A percentile compares a stretch with the other conserved stretches of the same genome.
phyloP scores from a whole-genome alignment of 2,329 filamentous ascomycete genomes.

The Paecilomyces formosus region DNA sequence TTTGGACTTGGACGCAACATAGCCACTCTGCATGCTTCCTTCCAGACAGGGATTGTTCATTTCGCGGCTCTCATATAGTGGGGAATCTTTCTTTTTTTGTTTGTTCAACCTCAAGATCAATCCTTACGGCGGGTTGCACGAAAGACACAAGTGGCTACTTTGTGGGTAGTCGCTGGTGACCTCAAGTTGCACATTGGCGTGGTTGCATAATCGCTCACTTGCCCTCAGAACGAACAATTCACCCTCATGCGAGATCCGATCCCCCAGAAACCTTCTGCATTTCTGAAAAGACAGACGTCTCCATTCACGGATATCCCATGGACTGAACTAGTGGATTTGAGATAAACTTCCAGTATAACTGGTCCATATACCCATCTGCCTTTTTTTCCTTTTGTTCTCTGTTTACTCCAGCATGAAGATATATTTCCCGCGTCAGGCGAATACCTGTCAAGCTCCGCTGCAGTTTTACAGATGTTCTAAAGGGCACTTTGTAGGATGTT shows the following conservation, averaged over 20 bases:
- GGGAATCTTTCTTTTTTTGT: not conserved
- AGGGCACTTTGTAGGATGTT: slow-evolving; percentile 22
- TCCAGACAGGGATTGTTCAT: not conserved
- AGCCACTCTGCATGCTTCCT: not conserved
- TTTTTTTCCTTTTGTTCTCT: not conserved
- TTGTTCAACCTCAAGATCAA: not conserved
- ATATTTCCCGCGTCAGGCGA: slow-evolving; percentile 5
- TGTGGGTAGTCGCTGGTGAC: not conserved
- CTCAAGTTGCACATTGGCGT: not conserved
- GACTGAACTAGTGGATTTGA: not conserved
- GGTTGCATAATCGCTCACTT: not conserved
- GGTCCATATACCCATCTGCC: not conserved
- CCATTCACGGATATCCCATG: not conserved
- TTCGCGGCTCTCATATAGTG: not conserved
- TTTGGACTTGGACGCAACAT: not conserved
- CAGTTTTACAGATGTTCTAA: slow-evolving; percentile 20
- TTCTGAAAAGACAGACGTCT: not conserved
- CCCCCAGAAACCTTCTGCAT: not conserved
- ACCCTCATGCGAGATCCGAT: not conserved
- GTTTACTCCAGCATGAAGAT: slow-evolving; percentile 3
- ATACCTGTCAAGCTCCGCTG: slow-evolving; percentile 11
- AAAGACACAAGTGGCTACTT: not conserved
- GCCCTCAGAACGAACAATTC: not conserved
- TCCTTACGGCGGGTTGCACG: not conserved
- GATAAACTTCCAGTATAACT: not conserved